A percentile compares a stretch with the other conserved stretches of the same genome.
Conservation (phyloP, 306 rosid species). For the Comarum palustre region DNA sequence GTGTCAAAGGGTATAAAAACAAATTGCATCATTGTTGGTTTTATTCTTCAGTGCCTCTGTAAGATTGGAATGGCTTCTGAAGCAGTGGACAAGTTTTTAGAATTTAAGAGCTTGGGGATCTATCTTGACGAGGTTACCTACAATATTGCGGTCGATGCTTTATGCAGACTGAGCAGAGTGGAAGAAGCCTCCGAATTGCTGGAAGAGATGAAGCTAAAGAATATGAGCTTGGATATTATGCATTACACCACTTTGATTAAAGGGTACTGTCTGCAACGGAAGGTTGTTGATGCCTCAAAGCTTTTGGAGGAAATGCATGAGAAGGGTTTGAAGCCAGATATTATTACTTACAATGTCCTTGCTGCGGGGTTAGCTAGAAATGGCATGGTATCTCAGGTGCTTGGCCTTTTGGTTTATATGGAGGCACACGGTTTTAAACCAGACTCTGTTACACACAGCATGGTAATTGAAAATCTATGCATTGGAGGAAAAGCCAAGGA, state of each 20-base stretch:
- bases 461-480: conserved; percentile 71
- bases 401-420: conserved; percentile 50
- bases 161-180: conserved; percentile 59
- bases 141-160: conserved; percentile 59
- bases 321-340: conserved; percentile 62
- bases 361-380: conserved; percentile 59
- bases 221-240: conserved; percentile 49
- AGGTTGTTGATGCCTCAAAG: conserved; percentile 34
- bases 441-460: conserved; percentile 48
- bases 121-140: conserved; percentile 60
- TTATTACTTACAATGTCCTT: conserved; percentile 64
- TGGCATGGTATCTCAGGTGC: conserved; percentile 36
- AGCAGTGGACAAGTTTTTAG: conserved; percentile 46
- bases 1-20: conserved; percentile 57
- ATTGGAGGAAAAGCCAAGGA: conserved; percentile 52
- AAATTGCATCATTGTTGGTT: conserved; percentile 57
- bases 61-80: conserved; percentile 56
- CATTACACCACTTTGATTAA: conserved; percentile 76
- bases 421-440: conserved; percentile 49
- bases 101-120: conserved; percentile 44
- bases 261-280: conserved; percentile 55
- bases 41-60: conserved; percentile 63
- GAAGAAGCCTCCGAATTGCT: conserved; percentile 57
- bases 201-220: conserved; percentile 56
- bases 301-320: conserved; percentile 53